Evolutionary conservation across 495 filamentous ascomycete species (phyloP).

Genomic region (Neurospora sp.): DNA sequence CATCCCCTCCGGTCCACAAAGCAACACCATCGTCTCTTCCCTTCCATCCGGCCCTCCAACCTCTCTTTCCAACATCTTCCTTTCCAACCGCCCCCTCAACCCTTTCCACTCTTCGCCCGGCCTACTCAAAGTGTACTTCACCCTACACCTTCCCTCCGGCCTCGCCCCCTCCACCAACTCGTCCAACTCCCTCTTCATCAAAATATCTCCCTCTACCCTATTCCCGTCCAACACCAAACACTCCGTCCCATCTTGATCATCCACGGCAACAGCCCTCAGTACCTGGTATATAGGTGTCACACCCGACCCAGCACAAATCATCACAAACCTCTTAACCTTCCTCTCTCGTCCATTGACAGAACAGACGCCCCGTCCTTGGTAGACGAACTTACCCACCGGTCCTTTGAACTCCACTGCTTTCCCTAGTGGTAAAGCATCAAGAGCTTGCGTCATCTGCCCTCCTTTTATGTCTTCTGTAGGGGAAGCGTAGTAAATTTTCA

Average conservation of each 20-base stretch:
- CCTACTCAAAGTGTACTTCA: constrained; percentile 67
- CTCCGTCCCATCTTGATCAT: constrained; percentile 30
- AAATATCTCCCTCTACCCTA: constrained; percentile 68
- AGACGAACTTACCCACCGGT: constrained; percentile 81
- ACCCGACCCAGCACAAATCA: constrained; percentile 85
- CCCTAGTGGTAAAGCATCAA: constrained; percentile 63
- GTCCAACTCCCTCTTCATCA: constrained; percentile 72
- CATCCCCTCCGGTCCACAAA: constrained; percentile 76
- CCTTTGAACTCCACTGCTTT: constrained; percentile 79
- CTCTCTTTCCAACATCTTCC: constrained; percentile 52
- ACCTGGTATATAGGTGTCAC: constrained; percentile 93
- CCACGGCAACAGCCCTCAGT: constrained; percentile 55
- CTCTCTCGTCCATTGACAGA: constrained; percentile 49
- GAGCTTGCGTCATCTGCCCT: constrained; percentile 76
- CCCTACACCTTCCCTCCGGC: constrained; percentile 46
- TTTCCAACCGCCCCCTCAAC: constrained; percentile 56
- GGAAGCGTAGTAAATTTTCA: constrained; percentile 78
- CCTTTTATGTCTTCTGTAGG: constrained; percentile 37
- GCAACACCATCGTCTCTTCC: constrained; percentile 55
- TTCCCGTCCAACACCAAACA: constrained; percentile 80
- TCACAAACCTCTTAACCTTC: constrained; percentile 59
- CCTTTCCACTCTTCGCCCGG: constrained; percentile 59
- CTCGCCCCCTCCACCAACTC: constrained; percentile 39
- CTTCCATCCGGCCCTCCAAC: constrained; percentile 29
- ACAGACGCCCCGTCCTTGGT: constrained; percentile 58